Evolutionary conservation across 768 basidiomycete genomes (phyloP).

Genomic region (Boletus barrowsii): DNA sequence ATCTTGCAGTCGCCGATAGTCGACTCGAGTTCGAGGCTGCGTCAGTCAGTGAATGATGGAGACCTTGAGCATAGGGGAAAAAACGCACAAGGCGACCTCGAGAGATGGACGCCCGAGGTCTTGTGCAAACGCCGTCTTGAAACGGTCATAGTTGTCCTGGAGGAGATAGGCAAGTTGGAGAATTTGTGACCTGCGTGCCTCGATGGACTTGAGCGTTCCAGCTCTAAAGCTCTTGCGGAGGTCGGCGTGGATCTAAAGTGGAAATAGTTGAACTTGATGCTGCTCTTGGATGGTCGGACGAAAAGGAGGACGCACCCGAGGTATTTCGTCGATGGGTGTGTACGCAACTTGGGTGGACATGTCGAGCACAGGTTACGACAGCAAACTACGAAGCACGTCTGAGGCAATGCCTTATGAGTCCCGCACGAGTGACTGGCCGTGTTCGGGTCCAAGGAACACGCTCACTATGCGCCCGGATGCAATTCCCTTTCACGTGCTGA

Average conservation of each 20-base stretch:
- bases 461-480: too few relatives aligned
- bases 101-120: constrained; percentile 65
- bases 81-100: constrained; percentile 53
- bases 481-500: too few relatives aligned
- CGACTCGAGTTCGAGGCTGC: constrained; percentile 59
- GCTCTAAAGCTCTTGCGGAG: constrained; percentile 57
- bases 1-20: constrained; percentile 52
- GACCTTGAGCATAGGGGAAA: constrained; percentile 8
- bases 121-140: constrained; percentile 52
- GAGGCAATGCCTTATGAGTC: too few relatives aligned
- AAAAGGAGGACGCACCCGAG: constrained; percentile 36
- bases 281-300: neutral
- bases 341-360: constrained; percentile 36
- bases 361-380: neutral
- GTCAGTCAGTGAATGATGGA: neutral
- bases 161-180: constrained; percentile 70
- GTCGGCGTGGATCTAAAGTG: constrained; percentile 50
- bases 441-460: too few relatives aligned
- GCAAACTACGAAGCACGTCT: too few relatives aligned
- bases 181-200: constrained; percentile 72
- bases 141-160: constrained; percentile 64
- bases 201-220: constrained; percentile 64
- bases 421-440: too few relatives aligned
- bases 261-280: neutral
- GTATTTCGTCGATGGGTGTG: constrained; percentile 54